Base-by-base conservation (phyloP, 1,284 basidiomycete species). In the Caloboletus inedulis region DNA sequence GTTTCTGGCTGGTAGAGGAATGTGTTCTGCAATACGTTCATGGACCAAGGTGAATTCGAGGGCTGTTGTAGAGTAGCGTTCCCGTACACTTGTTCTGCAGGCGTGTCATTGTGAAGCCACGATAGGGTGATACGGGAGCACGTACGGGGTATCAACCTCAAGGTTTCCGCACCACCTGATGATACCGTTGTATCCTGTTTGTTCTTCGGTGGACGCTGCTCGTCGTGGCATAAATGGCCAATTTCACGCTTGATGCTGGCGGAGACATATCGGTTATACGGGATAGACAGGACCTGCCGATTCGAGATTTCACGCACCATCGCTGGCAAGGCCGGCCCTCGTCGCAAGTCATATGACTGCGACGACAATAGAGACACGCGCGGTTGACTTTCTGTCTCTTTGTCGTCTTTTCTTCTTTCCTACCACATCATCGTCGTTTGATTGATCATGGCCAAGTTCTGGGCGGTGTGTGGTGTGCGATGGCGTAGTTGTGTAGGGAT, bases 311-410 rank as follows among this genome's bases (percentile, higher is more conserved):
- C 37, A 77, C 88, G 71, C 67, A 94, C 92, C 92, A 94, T 61
- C 92, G 82, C 62, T 93, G 88, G 70, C 92, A 94, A 5, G 92
- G 93, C 43, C 92, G 76, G 19, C 87, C 87, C 60, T 93, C 91
- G 66, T 94, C 91, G 73, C 92, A 94, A 9, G 91, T 93, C 91
- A 94, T 91, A 81, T 93, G 88, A 80, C 91, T 94, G 54, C 93
- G 76, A 60, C 94, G 79, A 72, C 94, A 97, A 72, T 96, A 98
- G 46, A 98, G 78, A 69, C 94, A 97, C 2, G 94, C 94, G 72
- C 90, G 88, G 71, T 92, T 93, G 53, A 91, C 88, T 68, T 91
- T 92, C 52, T 87, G 74, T 60, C 89, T 74, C 71, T 89, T 89
- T 25, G 80, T 75, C 7, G 74, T 68, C 62, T 85, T 83, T 85